phyloP scores from a whole-genome alignment of 2,329 filamentous ascomycete species.

The Epichloe uncinata region DNA sequence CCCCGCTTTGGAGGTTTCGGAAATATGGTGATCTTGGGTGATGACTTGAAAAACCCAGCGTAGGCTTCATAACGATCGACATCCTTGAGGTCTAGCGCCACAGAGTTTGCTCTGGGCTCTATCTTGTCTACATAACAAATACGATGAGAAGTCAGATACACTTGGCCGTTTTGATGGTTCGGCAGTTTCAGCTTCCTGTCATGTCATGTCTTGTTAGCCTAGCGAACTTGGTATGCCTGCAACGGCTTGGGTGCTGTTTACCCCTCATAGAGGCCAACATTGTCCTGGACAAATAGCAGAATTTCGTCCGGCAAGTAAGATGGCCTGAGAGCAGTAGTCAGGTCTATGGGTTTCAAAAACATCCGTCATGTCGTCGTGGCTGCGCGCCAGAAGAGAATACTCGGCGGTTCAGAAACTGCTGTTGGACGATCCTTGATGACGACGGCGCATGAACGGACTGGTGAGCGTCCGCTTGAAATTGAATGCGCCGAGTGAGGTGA shows the following conservation, averaged over 20 bases:
- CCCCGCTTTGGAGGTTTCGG: conserved; percentile 64
- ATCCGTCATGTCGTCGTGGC: conserved; percentile 53
- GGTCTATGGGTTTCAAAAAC: conserved; percentile 91
- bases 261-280: conserved; percentile 95
- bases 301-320: conserved; percentile 87
- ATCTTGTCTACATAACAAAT: conserved; percentile 88
- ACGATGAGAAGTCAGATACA: conserved; percentile 90
- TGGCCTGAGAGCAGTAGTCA: conserved; percentile 91
- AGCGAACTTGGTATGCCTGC: background rate
- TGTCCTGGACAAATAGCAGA: conserved; percentile 91
- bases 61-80: conserved; percentile 87
- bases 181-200: conserved; percentile 85
- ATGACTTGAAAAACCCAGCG: conserved; percentile 88
- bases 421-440: background rate
- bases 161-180: conserved; percentile 87
- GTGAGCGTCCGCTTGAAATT: background rate
- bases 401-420: background rate
- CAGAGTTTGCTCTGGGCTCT: conserved; percentile 72
- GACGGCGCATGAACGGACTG: background rate
- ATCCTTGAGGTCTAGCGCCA: conserved; percentile 78
- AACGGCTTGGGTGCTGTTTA: conserved; percentile 31
- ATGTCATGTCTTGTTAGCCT: background rate
- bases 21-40: conserved; percentile 78
- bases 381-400: conserved; percentile 4
- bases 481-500: background rate